Conservation (phyloP, 805 yeast species). For the Candida patagonica region DNA sequence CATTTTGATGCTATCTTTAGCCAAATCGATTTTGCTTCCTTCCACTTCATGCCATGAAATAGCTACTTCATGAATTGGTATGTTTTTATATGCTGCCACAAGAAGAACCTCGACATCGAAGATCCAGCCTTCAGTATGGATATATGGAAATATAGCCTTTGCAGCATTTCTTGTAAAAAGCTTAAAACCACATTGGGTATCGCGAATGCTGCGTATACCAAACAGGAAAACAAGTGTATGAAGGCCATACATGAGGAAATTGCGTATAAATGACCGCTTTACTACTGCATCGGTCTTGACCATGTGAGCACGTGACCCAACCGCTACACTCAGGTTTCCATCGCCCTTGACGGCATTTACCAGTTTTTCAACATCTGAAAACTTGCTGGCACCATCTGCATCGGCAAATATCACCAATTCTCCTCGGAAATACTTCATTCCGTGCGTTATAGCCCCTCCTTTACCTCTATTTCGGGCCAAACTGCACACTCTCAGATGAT, state of each 20-base stretch:
- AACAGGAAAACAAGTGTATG: slow-evolving; percentile 79
- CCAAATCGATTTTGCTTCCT: slow-evolving; percentile 89
- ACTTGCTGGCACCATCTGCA: slow-evolving; percentile 93
- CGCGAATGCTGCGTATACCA: slow-evolving; percentile 79
- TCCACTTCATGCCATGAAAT: slow-evolving; percentile 96
- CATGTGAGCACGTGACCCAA: slow-evolving; percentile 96
- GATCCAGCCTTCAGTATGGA: slow-evolving; percentile 98
- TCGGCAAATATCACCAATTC: slow-evolving; percentile 77
- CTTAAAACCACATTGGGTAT: slow-evolving; percentile 97
- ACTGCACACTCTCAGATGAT: slow-evolving; percentile 58
- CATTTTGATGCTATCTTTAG: slow-evolving; percentile 85
- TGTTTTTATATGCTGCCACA: slow-evolving; percentile 61
- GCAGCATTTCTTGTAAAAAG: slow-evolving; percentile 70
- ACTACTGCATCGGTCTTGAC: slow-evolving; percentile 94
- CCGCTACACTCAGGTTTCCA: slow-evolving; percentile 49
- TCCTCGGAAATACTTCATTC: slow-evolving; percentile 69
- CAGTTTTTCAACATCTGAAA: slow-evolving; percentile 55
- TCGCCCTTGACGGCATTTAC: slow-evolving; percentile 32
- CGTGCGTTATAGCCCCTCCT: slow-evolving; percentile 96
- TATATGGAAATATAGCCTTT: slow-evolving; percentile 61
- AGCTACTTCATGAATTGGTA: slow-evolving; percentile 67
- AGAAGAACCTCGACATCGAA: slow-evolving; percentile 91
- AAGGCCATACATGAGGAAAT: slow-evolving; percentile 85
- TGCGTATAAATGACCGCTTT: slow-evolving; percentile 79
- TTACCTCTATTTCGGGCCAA: slow-evolving; percentile 79